Conservation (phyloP, 352 stramenopile genomes). For the Globisporangium camurandrum region DNA sequence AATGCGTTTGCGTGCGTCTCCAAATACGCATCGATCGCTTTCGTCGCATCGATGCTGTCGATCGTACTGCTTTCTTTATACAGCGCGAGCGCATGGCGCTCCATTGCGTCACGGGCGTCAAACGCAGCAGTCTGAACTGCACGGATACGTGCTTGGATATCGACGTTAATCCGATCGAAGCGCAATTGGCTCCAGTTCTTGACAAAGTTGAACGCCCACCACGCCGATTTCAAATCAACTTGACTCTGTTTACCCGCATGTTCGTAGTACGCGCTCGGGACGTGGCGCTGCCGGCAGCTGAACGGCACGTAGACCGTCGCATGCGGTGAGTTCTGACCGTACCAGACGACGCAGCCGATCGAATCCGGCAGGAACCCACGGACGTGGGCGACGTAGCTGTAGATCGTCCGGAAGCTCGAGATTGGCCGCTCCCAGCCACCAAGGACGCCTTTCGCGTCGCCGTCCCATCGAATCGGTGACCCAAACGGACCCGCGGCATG, state of each 20-base stretch:
- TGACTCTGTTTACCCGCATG: slow-evolving; percentile 39
- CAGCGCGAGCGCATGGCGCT: slow-evolving; percentile 16
- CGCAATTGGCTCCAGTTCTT: slow-evolving; percentile 68
- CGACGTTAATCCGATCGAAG: slow-evolving; percentile 42
- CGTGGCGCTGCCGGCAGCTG: slow-evolving; percentile 23
- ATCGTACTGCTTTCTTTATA: neutral
- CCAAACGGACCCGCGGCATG: slow-evolving; percentile 81
- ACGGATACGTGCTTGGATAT: slow-evolving; percentile 25
- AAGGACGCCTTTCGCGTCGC: slow-evolving; percentile 24
- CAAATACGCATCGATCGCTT: slow-evolving; percentile 18
- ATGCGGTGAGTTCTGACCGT: slow-evolving; percentile 39
- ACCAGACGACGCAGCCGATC: slow-evolving; percentile 42
- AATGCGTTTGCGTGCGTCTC: slow-evolving; percentile 33
- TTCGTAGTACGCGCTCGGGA: slow-evolving; percentile 38
- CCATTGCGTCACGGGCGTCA: slow-evolving; percentile 17
- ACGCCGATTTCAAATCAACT: slow-evolving; percentile 41
- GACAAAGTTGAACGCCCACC: slow-evolving; percentile 72
- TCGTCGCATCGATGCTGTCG: slow-evolving; percentile 1
- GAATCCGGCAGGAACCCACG: slow-evolving; percentile 19
- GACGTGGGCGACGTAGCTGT: slow-evolving; percentile 56
- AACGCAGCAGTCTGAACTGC: slow-evolving; percentile 29
- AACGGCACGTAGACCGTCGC: slow-evolving; percentile 53
- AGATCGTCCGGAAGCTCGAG: slow-evolving; percentile 81
- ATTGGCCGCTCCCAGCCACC: slow-evolving; percentile 82
- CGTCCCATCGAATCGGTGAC: slow-evolving; percentile 70